Evolutionary conservation across 108 stramenopile genomes (phyloP).

Genomic region (Mediolabrus comicus): DNA sequence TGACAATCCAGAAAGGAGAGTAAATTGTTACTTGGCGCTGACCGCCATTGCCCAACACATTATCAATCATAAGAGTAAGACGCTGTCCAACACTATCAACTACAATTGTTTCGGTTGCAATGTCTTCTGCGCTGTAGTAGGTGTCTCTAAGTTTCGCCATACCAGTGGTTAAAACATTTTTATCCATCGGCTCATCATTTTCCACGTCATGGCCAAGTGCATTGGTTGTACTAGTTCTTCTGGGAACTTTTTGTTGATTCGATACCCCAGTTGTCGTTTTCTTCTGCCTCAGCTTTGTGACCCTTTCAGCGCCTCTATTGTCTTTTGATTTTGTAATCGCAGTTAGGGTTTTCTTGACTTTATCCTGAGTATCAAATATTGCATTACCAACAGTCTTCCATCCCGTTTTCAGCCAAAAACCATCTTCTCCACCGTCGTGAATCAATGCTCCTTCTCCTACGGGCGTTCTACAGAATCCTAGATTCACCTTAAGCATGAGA

Average conservation of each 20-base stretch:
- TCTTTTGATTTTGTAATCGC: conserved; percentile 69
- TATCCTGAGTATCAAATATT: conserved; percentile 65
- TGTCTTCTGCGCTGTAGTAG: conserved; percentile 44
- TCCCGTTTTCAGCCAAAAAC: conserved; percentile 33
- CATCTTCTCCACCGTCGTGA: conserved; percentile 64
- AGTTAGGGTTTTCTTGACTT: conserved; percentile 68
- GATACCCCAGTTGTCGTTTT: conserved; percentile 21
- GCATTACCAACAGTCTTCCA: conserved; percentile 61
- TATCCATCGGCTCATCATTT: not conserved
- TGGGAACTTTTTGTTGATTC: not conserved
- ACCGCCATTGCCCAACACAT: conserved; percentile 88
- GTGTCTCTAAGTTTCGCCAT: not conserved
- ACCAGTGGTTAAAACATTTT: conserved; percentile 17
- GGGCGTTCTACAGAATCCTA: conserved; percentile 89
- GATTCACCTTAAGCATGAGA: conserved; percentile 84
- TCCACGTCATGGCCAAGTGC: conserved; percentile 39
- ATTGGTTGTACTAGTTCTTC: no score
- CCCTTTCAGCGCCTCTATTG: conserved; percentile 52
- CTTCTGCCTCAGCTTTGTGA: conserved; percentile 26
- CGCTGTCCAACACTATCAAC: conserved; percentile 89
- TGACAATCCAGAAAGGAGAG: conserved; percentile 92
- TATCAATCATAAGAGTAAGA: conserved; percentile 80
- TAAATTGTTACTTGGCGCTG: conserved; percentile 84
- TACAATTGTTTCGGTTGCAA: conserved; percentile 75
- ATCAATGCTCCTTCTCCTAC: conserved; percentile 86